These are phyloP conservation scores for Rhizopus delemar DNA, from an alignment of 371 early-diverging fungal genomes.

Conservation along the genomic window DNA sequence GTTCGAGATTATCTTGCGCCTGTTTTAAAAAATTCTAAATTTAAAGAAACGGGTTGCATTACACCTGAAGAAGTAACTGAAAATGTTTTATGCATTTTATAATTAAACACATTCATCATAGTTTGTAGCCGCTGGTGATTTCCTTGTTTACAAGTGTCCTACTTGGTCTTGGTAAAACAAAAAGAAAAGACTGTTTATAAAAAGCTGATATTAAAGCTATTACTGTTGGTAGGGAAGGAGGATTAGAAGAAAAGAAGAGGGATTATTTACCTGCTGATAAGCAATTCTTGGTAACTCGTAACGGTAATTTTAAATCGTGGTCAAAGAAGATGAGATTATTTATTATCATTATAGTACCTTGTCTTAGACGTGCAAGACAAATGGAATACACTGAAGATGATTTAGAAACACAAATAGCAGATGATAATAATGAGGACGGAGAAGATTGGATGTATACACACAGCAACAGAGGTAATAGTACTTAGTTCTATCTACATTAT, in stretches of 20 bases:
- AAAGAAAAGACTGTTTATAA: not conserved
- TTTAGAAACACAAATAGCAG: slow-evolving; percentile 51
- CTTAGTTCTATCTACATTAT: not conserved
- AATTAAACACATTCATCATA: slow-evolving; percentile 26
- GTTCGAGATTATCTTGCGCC: slow-evolving; percentile 89
- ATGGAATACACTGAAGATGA: slow-evolving; percentile 78
- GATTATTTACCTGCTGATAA: slow-evolving; percentile 92
- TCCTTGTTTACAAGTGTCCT: slow-evolving; percentile 95
- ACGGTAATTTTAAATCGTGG: slow-evolving; percentile 56
- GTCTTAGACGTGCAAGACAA: slow-evolving; percentile 84
- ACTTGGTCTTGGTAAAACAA: slow-evolving; percentile 91
- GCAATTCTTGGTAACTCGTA: slow-evolving; percentile 93
- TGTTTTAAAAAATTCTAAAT: slow-evolving; percentile 90
- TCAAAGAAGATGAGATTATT: not conserved
- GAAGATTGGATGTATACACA: slow-evolving; percentile 89
- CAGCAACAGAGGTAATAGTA: slow-evolving; percentile 38
- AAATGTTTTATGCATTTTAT: not conserved
- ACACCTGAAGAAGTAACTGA: slow-evolving; percentile 90
- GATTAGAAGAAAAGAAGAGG: slow-evolving; percentile 78
- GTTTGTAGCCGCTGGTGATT: slow-evolving; percentile 97
- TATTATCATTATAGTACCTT: slow-evolving; percentile 67
- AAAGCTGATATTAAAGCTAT: not conserved
- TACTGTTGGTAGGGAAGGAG: slow-evolving; percentile 67
- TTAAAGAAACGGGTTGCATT: slow-evolving; percentile 90
- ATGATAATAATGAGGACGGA: slow-evolving; percentile 51